Base-by-base conservation (phyloP, 2,329 filamentous ascomycete genomes). In the Trichoderma gracile region DNA sequence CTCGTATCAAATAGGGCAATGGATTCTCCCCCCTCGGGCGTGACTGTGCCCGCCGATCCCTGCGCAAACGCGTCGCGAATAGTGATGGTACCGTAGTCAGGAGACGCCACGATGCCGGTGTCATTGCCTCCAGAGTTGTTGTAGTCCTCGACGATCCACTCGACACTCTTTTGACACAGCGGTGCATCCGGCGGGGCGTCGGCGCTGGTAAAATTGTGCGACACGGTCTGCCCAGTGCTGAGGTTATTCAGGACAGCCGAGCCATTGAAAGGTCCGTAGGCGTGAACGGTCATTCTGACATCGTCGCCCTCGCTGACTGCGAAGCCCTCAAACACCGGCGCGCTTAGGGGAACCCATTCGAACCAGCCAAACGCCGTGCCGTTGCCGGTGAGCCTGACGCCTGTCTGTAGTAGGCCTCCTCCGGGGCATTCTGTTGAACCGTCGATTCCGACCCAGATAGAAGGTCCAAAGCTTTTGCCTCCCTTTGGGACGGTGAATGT, bases 111-210 rank as follows among this genome's bases (percentile, higher is more conserved):
- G 40, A 69, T 66, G 30, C 64, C 63, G 59, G 68, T 68, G 50
- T 66, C 69, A 1, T 66, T 59, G 23, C 46, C 46, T 17, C 23
- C 46, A 49, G 46, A 49, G 3, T 49, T 49, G 56, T 71, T 66
- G 65, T 75, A 76, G n/a, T 73, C 74, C 75, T 87, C 85, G 15
- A 87, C 84, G 68, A 88, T 87, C 84, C 85, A 88, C 71, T 88
- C 85, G 12, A 84, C 85, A 66, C 86, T 86, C 69, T 81, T 80
- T 69, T 84, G 78, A 69, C 80, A 83, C 15, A 87, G 78, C 17
- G 69, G 67, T n/a, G 73, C 73, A 2, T 72, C 71, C 14, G 87
- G 78, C 15, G 69, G 67, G n/a, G 73, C 73, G 2, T 72, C 71
- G 56, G 83, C 75, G 59, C 75, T 77, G 46, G 69, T 75, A 72